Percentiles rank a stretch among this genome's conserved stretches.
phyloP scores from a whole-genome alignment of 768 basidiomycete genomes.

The Clathrus columnatus region DNA sequence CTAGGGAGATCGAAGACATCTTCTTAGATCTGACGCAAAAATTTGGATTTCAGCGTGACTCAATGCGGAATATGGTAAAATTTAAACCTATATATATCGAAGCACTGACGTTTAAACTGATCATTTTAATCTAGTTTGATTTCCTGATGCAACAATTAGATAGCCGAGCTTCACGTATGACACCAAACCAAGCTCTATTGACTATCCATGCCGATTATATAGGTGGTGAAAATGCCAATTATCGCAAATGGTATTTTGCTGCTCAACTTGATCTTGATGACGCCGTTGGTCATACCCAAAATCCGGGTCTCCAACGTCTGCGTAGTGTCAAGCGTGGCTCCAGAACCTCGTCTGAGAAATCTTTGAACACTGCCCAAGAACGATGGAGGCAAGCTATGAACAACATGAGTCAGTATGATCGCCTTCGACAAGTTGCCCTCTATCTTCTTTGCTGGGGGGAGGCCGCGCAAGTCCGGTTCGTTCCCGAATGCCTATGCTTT shows the following conservation, averaged over 20 bases:
- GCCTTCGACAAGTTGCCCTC: conserved; percentile 90
- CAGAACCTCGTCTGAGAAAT: conserved; percentile 48
- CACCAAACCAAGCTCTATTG: conserved; percentile 87
- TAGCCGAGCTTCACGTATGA: conserved; percentile 94
- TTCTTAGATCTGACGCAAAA: conserved; percentile 96
- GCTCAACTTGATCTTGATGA: conserved; percentile 98
- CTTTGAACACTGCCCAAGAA: conserved; percentile 74
- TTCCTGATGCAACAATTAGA: conserved; percentile 97
- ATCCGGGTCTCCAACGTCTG: conserved; percentile 82
- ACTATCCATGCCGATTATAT: conserved; percentile 99
- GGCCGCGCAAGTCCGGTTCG: conserved; percentile 92
- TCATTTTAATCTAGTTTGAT: conserved; percentile 88
- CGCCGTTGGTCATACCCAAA: conserved; percentile 86
- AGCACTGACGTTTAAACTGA: not conserved
- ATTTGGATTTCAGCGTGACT: conserved; percentile 95
- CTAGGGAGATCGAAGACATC: conserved; percentile 87
- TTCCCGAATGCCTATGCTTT: conserved; percentile 95
- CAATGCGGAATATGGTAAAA: conserved; percentile 86
- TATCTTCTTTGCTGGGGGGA: conserved; percentile 98
- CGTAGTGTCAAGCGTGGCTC: conserved; percentile 56
- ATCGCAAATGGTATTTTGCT: conserved; percentile 99
- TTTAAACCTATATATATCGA: not conserved
- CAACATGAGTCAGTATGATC: conserved; percentile 97
- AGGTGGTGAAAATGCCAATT: conserved; percentile 96
- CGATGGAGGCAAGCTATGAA: conserved; percentile 98